Evolutionary conservation across 2,329 filamentous ascomycete species (phyloP), one percentile per base, ranked within the genome.

Genomic region (Dothiorella sarmentorum): DNA sequence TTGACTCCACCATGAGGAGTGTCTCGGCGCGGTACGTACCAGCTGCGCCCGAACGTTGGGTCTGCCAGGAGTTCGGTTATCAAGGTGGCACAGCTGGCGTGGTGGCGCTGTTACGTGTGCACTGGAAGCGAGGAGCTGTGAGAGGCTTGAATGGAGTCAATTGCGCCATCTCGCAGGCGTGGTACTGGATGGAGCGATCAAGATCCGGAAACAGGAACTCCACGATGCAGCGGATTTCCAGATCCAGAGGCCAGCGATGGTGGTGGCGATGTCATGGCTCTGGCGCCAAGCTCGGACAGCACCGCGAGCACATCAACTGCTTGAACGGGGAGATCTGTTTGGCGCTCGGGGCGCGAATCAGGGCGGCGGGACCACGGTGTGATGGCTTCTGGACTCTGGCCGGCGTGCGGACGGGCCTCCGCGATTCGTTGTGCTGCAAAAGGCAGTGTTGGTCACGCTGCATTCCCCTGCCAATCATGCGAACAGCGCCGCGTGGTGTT

Each of bases 401-500:
- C 49, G 35, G 49, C 27, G 35, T n/a, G 6, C 35, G 31, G 35
- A 17, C 33, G 24, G n/a, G 22, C 17, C 49, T 53, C 49, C 49
- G 49, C 35, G 49, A 53, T 53, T 53, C 10, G 49, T 15, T 13
- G 49, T n/a, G 35, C 49, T 53, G 49, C 49, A 53, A 33, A 15
- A 13, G 7, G 18, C 1, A 17, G 31, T 7, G 33, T 15, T 53
- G 49, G 35, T 42, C 49, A 53, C 49, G 52, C 52, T 18, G 38
- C 52, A 56, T 44, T 44, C 38, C 52, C 52, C 35, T 56, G 52
- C 52, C 52, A 44, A 56, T 56, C 52, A 56, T 56, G 52, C 51
- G 24, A 35, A 22, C 37, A 17, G 18, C n/a, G 37, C 51, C 51
- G 51, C 51, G 51, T 55, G 52, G 37, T 56, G 52, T 43, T 44